Conservation (phyloP, 257 asterid species). For the Scutellaria barbata region DNA sequence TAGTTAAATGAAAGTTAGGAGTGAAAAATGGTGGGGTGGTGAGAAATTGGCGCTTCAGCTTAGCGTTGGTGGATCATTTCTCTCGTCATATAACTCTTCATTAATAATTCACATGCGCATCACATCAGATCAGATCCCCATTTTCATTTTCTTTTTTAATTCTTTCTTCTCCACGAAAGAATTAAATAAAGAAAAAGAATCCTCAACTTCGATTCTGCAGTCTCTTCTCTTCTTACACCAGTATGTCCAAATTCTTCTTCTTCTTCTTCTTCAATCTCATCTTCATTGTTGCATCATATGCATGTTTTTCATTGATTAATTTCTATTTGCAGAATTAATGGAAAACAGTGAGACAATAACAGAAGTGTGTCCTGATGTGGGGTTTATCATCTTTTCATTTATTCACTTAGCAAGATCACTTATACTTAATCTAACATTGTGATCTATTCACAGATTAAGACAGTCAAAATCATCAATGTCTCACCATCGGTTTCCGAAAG, state of each 20-base stretch:
- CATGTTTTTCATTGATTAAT: too few species aligned
- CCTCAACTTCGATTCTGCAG: constrained; percentile 10
- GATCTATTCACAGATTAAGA: constrained; percentile 44
- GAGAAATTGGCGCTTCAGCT: constrained; percentile 31
- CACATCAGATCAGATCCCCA: not conserved
- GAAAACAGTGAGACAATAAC: constrained; percentile 33
- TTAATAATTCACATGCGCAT: constrained; percentile 7
- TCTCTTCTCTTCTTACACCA: constrained; percentile 3
- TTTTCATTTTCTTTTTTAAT: not conserved
- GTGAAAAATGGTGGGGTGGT: constrained; percentile 24
- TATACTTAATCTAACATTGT: not conserved
- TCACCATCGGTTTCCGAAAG: constrained; percentile 41
- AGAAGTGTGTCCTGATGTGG: constrained; percentile 49
- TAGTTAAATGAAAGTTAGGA: too few species aligned
- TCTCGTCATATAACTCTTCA: not conserved
- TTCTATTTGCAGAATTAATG: constrained; percentile 39
- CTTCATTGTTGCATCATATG: not conserved
- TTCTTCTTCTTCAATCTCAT: not conserved
- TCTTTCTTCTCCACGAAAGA: constrained; percentile 20
- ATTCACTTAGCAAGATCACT: not conserved
- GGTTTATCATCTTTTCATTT: constrained; percentile 24
- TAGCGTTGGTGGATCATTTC: constrained; percentile 7
- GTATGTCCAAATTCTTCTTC: constrained; percentile 24
- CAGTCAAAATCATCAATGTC: constrained; percentile 54
- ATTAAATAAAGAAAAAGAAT: constrained; percentile 7